phyloP scores from a whole-genome alignment of 352 stramenopile genomes.

The Phytopythium sindhum region DNA sequence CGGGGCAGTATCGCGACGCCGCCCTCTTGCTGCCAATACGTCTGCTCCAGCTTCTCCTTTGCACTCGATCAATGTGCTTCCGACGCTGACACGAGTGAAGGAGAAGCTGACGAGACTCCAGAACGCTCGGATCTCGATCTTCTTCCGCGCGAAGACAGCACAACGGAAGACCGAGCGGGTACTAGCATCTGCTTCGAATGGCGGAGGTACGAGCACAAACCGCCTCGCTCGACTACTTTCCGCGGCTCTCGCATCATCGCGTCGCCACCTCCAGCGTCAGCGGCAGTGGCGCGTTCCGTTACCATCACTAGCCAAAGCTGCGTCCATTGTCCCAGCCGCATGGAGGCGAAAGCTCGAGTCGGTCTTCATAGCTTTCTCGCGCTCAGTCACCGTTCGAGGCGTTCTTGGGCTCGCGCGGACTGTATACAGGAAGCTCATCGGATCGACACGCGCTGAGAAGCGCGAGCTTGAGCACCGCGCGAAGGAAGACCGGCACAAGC shows the following conservation, averaged over 20 bases:
- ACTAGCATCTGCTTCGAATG: conserved; percentile 8
- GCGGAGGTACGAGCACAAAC: conserved; percentile 3
- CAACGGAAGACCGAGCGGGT: conserved; percentile 12
- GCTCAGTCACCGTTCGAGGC: conserved; percentile 11
- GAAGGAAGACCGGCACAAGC: conserved; percentile 13
- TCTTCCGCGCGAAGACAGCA: conserved; percentile 17
- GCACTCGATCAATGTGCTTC: background rate
- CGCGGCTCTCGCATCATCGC: conserved; percentile 6
- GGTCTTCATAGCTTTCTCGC: conserved; percentile 8
- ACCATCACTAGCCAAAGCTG: background rate
- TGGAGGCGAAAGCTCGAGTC: conserved; percentile 14
- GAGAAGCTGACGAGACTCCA: conserved; percentile 1
- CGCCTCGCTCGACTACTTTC: conserved; percentile 12
- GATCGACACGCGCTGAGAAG: conserved; percentile 3
- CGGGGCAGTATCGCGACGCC: background rate
- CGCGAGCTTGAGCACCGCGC: conserved; percentile 5
- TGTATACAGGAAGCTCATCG: conserved; percentile 15
- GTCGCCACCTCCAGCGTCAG: background rate
- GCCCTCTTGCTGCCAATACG: background rate
- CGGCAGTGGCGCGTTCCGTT: conserved; percentile 7
- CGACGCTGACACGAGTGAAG: background rate
- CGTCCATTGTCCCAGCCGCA: conserved; percentile 4
- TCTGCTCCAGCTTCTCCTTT: background rate
- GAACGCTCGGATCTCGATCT: conserved; percentile 7
- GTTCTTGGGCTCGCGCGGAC: conserved; percentile 13